phyloP scores from a whole-genome alignment of 305 asterid species.

The Fraxinus sp. region DNA sequence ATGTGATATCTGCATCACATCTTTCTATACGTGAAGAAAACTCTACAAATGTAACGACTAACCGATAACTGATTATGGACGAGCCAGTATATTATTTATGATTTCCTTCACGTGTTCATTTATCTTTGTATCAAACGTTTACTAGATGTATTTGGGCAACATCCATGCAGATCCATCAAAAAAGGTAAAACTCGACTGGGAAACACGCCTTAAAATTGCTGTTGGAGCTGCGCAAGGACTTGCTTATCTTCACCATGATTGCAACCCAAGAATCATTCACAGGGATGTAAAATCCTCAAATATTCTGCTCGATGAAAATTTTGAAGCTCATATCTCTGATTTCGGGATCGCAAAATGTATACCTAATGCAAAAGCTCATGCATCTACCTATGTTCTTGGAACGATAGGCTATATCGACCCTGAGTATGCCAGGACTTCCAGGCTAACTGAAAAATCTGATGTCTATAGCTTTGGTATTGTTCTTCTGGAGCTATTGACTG shows the following conservation, averaged over 20 bases:
- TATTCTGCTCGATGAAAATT: constrained; percentile 75
- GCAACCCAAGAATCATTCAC: constrained; percentile 86
- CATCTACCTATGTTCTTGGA: constrained; percentile 88
- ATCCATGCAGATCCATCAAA: constrained; percentile 56
- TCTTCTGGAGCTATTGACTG: constrained; percentile 89
- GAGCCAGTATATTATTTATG: neutral
- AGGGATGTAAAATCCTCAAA: constrained; percentile 94
- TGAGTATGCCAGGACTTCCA: constrained; percentile 87
- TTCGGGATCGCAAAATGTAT: constrained; percentile 84
- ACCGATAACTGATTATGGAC: neutral
- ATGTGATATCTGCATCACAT: neutral
- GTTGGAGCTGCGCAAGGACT: constrained; percentile 98
- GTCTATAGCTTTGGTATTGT: constrained; percentile 96
- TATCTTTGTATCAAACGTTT: neutral
- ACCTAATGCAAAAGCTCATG: constrained; percentile 73
- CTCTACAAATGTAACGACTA: neutral
- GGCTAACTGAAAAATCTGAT: constrained; percentile 91
- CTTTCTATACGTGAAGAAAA: neutral
- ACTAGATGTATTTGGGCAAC: constrained; percentile 4
- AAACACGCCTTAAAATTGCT: constrained; percentile 74
- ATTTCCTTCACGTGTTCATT: neutral
- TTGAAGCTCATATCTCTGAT: constrained; percentile 92
- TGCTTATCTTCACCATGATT: constrained; percentile 94
- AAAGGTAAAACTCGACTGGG: constrained; percentile 98
- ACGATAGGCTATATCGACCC: constrained; percentile 99